phyloP scores from a whole-genome alignment of 2,329 filamentous ascomycete species.

The Nectriaceae sp. region DNA sequence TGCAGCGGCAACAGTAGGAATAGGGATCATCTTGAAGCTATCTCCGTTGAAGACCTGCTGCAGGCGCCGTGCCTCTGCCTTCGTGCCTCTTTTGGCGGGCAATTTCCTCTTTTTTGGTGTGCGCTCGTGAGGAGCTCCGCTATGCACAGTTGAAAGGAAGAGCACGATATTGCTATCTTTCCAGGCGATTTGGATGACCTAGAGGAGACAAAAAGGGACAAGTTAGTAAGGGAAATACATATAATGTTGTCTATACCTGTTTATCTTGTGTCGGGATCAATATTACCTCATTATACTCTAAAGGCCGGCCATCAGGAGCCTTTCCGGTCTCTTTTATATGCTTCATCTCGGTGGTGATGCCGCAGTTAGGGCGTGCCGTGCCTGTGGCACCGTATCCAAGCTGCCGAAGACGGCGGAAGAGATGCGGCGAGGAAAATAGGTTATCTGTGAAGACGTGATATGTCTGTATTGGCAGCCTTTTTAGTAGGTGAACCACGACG shows the following conservation, averaged over 20 bases:
- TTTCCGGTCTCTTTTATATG: slow-evolving; percentile 4
- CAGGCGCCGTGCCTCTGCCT: too few species aligned
- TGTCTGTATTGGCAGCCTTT: slow-evolving; percentile 8
- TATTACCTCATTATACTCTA: slow-evolving; percentile 1
- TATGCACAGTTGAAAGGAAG: slow-evolving; percentile 3
- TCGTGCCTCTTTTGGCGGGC: slow-evolving; percentile 7
- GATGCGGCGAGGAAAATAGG: slow-evolving; percentile 12
- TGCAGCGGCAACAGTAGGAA: slow-evolving; percentile 2
- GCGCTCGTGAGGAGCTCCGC: slow-evolving; percentile 1
- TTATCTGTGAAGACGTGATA: slow-evolving; percentile 19
- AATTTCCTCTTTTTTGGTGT: background rate
- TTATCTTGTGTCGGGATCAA: slow-evolving; percentile 5
- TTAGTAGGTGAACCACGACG: slow-evolving; percentile 17
- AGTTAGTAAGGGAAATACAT: background rate
- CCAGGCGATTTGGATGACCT: background rate
- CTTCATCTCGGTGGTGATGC: slow-evolving; percentile 8
- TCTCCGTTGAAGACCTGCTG: slow-evolving; percentile 10
- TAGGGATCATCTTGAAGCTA: slow-evolving; percentile 1
- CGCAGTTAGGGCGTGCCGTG: slow-evolving; percentile 12
- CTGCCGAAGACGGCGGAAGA: slow-evolving; percentile 9
- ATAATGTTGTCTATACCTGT: background rate
- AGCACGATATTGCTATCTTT: background rate
- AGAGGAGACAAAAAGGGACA: background rate
- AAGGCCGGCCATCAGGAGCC: background rate
- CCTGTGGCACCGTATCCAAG: slow-evolving; percentile 9